A percentile compares a stretch with the other conserved stretches of the same genome.
Evolutionary conservation across 768 basidiomycete genomes (phyloP).

Genomic region (Lactarius quietus): DNA sequence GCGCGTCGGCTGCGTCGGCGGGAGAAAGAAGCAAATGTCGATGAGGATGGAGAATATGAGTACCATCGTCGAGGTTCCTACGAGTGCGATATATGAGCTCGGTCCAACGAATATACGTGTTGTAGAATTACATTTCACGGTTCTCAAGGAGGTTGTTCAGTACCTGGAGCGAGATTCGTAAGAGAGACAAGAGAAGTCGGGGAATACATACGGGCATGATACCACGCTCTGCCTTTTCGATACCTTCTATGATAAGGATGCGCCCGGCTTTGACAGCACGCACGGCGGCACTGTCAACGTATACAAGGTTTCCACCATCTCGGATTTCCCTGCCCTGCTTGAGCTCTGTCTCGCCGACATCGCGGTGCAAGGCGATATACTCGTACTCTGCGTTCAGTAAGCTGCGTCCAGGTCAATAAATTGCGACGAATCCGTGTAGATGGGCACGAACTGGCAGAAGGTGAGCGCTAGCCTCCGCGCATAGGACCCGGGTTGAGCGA

Average conservation of each 20-base stretch:
- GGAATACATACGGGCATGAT: slow-evolving; percentile 57
- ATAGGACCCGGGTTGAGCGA: slow-evolving; percentile 66
- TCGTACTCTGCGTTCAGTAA: slow-evolving; percentile 67
- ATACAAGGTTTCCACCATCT: slow-evolving; percentile 57
- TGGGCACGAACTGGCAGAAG: slow-evolving; percentile 49
- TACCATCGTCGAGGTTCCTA: slow-evolving; percentile 68
- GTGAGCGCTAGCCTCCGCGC: slow-evolving; percentile 59
- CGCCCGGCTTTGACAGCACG: slow-evolving; percentile 63
- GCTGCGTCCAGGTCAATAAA: slow-evolving; percentile 31
- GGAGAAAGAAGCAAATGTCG: slow-evolving; percentile 47
- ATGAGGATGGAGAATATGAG: slow-evolving; percentile 63
- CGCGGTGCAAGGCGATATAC: slow-evolving; percentile 61
- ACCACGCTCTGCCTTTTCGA: slow-evolving; percentile 69
- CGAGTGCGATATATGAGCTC: not conserved
- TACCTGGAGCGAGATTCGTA: slow-evolving; percentile 29
- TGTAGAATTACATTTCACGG: slow-evolving; percentile 52
- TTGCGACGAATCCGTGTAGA: not conserved
- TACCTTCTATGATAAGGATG: slow-evolving; percentile 62
- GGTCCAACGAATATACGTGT: not conserved
- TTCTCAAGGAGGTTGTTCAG: slow-evolving; percentile 68
- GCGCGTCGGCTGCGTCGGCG: slow-evolving; percentile 31
- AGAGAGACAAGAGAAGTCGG: not conserved
- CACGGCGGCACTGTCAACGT: slow-evolving; percentile 65
- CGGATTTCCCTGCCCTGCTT: slow-evolving; percentile 69
- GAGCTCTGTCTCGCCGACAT: slow-evolving; percentile 69